Conservation (phyloP, 768 basidiomycete species). For the Daedaleopsis nitida region DNA sequence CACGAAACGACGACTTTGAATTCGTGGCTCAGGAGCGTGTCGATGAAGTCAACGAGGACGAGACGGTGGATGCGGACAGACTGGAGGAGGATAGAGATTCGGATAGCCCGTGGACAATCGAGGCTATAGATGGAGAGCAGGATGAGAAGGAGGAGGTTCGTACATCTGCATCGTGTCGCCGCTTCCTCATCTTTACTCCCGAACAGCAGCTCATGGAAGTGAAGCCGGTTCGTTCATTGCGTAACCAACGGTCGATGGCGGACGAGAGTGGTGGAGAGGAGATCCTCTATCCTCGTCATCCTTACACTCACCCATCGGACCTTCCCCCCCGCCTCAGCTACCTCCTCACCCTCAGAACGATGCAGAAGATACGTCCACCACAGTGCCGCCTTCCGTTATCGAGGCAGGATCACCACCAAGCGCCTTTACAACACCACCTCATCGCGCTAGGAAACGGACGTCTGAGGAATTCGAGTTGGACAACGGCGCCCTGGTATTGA, state of each 20-base stretch:
- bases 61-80: conserved; percentile 24
- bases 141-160: conserved; percentile 72
- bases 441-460: conserved; percentile 70
- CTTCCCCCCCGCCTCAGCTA: background rate
- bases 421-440: conserved; percentile 54
- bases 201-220: conserved; percentile 40
- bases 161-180: conserved; percentile 12
- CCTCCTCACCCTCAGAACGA: background rate
- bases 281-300: conserved; percentile 81
- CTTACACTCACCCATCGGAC: conserved; percentile 30
- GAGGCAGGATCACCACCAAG: conserved; percentile 56
- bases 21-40: conserved; percentile 34
- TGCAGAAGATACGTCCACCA: background rate
- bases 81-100: conserved; percentile 49
- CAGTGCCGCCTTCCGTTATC: background rate
- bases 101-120: conserved; percentile 88
- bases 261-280: conserved; percentile 91
- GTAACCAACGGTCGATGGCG: conserved; percentile 64
- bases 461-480: conserved; percentile 86
- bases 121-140: conserved; percentile 78
- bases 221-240: conserved; percentile 51
- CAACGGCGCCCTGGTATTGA: conserved; percentile 62
- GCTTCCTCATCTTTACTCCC: background rate
- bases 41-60: conserved; percentile 37
- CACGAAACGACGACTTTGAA: conserved; percentile 38